Evolutionary conservation across 2,329 filamentous ascomycete species (phyloP), one percentile per base, ranked within the genome.

Genomic region (Scytalidium lignicola): DNA sequence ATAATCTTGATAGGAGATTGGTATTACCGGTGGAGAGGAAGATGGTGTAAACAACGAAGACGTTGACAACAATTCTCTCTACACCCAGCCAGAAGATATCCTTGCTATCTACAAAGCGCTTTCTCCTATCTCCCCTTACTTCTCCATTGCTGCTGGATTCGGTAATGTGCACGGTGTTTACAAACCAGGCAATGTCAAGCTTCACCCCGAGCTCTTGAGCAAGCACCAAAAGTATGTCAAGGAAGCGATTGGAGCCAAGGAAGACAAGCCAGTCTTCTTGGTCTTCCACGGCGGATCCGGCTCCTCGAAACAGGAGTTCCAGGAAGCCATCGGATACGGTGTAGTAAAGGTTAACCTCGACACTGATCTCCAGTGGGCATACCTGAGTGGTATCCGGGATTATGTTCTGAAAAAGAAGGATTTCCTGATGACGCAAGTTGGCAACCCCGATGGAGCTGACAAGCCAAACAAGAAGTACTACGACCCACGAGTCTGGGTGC

Each of bases 381-480:
- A 97, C 81, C 80, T 93, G 60, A 75, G 75, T 55, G 93, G 93
- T 74, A 87, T 97, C 76, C 88, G 93, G 57, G 92, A 99, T 76
- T 99, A 90, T 79, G 80, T 97, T 68, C 72, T 90, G 65, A 87
- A 83, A 70, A 96, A 96, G 82, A 91, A 95, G 76, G 92, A 96
- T 64, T 99, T 97, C 79, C 75, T 99, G 62, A 74, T 80, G 75
- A 83, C 79, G 53, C 81, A 89, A 65, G 86, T 99, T 61, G 93
- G 93, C 65, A 99, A 97, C 82, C 92, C 92, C 58, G 91, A 97
- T 45, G 91, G 92, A 53, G 85, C 83, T 18, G 89, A 96, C 76
- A 97, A 97, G 86, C 92, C 93, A 67, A 99, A 99, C 85, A 99
- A 99, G 88, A 97, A 96, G 77, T 85, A 77, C 76, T 90, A 88